Evolutionary conservation across 2,329 filamentous ascomycete species (phyloP).

Genomic region (Capronia americana): DNA sequence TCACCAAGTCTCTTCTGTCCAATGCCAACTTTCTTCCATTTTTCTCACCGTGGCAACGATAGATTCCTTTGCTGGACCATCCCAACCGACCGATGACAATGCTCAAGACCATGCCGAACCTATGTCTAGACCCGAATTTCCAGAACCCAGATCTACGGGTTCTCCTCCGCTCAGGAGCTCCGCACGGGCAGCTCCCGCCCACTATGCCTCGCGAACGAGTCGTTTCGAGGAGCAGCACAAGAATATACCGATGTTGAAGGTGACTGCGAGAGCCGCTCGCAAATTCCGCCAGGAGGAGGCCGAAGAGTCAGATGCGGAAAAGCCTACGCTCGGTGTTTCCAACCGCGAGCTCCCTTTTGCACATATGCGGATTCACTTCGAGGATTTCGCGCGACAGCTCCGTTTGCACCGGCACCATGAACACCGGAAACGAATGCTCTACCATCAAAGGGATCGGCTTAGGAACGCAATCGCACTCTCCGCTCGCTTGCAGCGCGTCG

Average conservation of each 20-base stretch:
- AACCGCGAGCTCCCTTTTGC: constrained; percentile 34
- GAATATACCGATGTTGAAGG: constrained; percentile 13
- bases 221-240: constrained; percentile 4
- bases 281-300: background rate
- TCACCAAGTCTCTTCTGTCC: constrained; percentile 13
- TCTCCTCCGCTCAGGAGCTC: constrained; percentile 20
- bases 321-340: background rate
- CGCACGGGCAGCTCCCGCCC: constrained; percentile 6
- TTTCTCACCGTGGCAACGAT: constrained; percentile 25
- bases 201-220: constrained; percentile 19
- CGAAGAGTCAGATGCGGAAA: background rate
- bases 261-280: constrained; percentile 3
- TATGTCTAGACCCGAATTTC: constrained; percentile 36
- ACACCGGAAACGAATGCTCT: constrained; percentile 48
- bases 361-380: constrained; percentile 47
- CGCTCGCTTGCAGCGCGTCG: constrained; percentile 51
- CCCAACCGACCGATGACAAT: constrained; percentile 28
- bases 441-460: constrained; percentile 49
- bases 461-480: constrained; percentile 53
- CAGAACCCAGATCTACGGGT: constrained; percentile 30
- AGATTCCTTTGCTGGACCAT: constrained; percentile 12
- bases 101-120: constrained; percentile 33
- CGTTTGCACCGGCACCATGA: constrained; percentile 52
- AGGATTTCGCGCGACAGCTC: constrained; percentile 52
- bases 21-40: background rate